phyloP scores from a whole-genome alignment of 805 yeast species.

The Saccharomycopsis guyanensis region DNA sequence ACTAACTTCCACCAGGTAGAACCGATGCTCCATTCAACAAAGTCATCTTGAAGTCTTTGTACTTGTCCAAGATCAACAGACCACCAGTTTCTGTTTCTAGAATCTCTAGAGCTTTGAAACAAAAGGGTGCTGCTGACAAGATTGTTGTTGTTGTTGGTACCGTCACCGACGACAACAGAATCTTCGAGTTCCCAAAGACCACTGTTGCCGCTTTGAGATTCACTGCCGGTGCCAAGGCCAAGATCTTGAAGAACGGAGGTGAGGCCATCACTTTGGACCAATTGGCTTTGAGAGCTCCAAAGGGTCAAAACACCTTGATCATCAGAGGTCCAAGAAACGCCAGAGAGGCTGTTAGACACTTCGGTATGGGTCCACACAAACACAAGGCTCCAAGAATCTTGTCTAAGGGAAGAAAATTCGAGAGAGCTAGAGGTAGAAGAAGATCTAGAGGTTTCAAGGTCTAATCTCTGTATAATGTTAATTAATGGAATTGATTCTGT shows the following conservation, averaged over 20 bases:
- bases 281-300: slow-evolving; percentile 98
- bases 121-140: slow-evolving; percentile 81
- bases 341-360: slow-evolving; percentile 99
- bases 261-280: slow-evolving; percentile 99
- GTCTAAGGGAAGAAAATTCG: slow-evolving; percentile 99
- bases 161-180: slow-evolving; percentile 96
- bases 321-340: slow-evolving; percentile 98
- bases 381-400: slow-evolving; percentile 97
- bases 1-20: slow-evolving; percentile 64
- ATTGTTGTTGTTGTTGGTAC: slow-evolving; percentile 98
- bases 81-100: slow-evolving; percentile 98
- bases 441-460: slow-evolving; percentile 99
- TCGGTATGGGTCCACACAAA: slow-evolving; percentile 99
- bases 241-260: slow-evolving; percentile 97
- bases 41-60: slow-evolving; percentile 87
- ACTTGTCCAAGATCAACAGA: slow-evolving; percentile 98
- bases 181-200: slow-evolving; percentile 89
- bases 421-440: slow-evolving; percentile 99
- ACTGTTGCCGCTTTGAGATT: slow-evolving; percentile 98
- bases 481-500: no score
- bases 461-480: no score
- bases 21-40: slow-evolving; percentile 99
- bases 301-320: slow-evolving; percentile 97
- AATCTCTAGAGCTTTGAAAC: slow-evolving; percentile 74
- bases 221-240: slow-evolving; percentile 98